A percentile compares a stretch with the other conserved stretches of the same genome.
phyloP scores from a whole-genome alignment of 768 basidiomycete species.

The Lactarius evosmus region DNA sequence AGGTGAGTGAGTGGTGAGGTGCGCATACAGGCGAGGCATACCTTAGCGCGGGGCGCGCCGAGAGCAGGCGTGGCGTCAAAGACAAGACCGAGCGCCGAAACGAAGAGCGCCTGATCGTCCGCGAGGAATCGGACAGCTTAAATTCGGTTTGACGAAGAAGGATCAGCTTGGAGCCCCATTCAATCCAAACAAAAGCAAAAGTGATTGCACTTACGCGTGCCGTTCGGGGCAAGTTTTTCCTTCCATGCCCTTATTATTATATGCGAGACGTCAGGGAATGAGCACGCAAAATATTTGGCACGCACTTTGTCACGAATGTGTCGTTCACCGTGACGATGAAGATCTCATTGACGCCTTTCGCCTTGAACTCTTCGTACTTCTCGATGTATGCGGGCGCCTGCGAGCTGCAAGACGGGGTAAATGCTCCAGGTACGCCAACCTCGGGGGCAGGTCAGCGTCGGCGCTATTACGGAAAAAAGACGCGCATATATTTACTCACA shows the following conservation, averaged over 20 bases:
- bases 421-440: conserved; percentile 28
- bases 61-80: conserved; percentile 52
- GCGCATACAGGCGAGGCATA: conserved; percentile 6
- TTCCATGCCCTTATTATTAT: conserved; percentile 51
- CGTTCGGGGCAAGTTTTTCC: conserved; percentile 52
- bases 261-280: not conserved
- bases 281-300: not conserved
- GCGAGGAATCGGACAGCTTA: conserved; percentile 42
- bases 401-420: conserved; percentile 26
- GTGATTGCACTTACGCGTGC: conserved; percentile 44
- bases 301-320: conserved; percentile 51
- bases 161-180: not conserved
- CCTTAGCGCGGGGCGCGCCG: conserved; percentile 63
- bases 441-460: not conserved
- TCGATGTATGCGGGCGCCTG: conserved; percentile 48
- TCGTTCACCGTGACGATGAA: conserved; percentile 80
- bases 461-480: not conserved
- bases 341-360: conserved; percentile 69
- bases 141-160: not conserved
- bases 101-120: conserved; percentile 55
- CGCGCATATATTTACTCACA: conserved; percentile 16
- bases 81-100: conserved; percentile 41
- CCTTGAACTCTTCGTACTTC: conserved; percentile 66
- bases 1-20: not conserved
- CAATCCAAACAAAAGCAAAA: not conserved